Evolutionary conservation across 139 green algal genomes (phyloP).

Genomic region (Astrephomene gubernaculifera): DNA sequence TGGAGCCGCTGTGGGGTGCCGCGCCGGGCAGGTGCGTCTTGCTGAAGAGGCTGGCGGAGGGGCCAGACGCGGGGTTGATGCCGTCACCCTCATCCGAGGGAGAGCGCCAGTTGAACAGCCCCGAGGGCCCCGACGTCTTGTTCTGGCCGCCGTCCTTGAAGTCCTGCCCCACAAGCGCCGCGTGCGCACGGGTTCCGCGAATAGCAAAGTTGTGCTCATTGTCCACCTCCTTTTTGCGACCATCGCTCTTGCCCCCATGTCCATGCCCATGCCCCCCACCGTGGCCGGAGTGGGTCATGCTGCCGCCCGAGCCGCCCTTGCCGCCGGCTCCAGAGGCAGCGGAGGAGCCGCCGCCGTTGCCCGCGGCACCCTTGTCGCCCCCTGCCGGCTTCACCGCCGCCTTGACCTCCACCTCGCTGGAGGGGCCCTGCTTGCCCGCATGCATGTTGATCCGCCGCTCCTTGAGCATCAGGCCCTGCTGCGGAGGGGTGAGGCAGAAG

Average conservation of each 20-base stretch:
- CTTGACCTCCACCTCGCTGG: constrained; percentile 32
- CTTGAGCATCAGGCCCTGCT: constrained; percentile 26
- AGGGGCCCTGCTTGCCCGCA: neutral
- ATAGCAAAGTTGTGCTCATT: neutral
- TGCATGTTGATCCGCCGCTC: constrained; percentile 38
- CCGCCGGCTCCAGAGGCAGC: neutral
- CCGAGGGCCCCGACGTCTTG: too few relatives aligned
- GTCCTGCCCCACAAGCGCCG: constrained; percentile 30
- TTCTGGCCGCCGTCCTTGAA: neutral
- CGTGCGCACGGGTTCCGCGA: too few relatives aligned
- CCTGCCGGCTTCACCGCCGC: too few relatives aligned
- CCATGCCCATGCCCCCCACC: too few relatives aligned
- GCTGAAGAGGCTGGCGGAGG: too few relatives aligned
- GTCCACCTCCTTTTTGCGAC: too few relatives aligned
- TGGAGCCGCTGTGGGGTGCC: too few relatives aligned
- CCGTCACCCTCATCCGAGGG: too few relatives aligned
- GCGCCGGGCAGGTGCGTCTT: too few relatives aligned
- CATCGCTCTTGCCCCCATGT: too few relatives aligned
- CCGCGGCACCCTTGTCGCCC: neutral
- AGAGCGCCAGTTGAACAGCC: neutral
- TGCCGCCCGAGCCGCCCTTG: neutral
- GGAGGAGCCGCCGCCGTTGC: neutral
- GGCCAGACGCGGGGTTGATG: too few relatives aligned
- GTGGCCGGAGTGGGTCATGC: neutral
- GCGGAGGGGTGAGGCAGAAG: neutral